Evolutionary conservation across 2,329 filamentous ascomycete genomes (phyloP).

Genomic region (Fusarium poae): DNA sequence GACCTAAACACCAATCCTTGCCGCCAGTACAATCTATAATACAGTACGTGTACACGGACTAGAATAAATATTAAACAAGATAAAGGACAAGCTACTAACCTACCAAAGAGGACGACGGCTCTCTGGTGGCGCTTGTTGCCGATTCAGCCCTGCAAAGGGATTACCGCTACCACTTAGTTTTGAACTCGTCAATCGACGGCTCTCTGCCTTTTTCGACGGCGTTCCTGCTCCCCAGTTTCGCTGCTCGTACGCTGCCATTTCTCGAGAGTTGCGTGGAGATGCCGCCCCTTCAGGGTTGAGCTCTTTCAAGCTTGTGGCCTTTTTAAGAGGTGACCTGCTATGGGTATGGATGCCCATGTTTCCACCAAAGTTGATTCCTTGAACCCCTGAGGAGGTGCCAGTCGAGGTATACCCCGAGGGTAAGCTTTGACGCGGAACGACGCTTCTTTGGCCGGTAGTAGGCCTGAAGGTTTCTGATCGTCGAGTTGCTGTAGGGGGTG

Average conservation of each 20-base stretch:
- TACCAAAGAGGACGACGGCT: conserved; percentile 57
- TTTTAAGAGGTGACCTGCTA: conserved; percentile 85
- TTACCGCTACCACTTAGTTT: conserved; percentile 50
- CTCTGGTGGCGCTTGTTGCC: conserved; percentile 56
- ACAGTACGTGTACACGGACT: neutral
- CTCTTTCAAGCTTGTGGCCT: conserved; percentile 74
- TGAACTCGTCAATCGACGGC: conserved; percentile 46
- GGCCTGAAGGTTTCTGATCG: conserved; percentile 55
- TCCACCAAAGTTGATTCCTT: conserved; percentile 68
- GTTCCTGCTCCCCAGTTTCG: conserved; percentile 56
- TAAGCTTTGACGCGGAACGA: conserved; percentile 53
- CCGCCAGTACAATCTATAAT: conserved; percentile 7
- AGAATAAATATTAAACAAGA: conserved; percentile 17
- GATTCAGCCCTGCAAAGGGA: conserved; percentile 57
- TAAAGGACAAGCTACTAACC: neutral
- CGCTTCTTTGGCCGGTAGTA: conserved; percentile 47
- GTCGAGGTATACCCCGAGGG: conserved; percentile 52
- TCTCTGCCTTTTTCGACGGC: conserved; percentile 56
- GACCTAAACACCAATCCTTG: conserved; percentile 31
- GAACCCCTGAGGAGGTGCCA: conserved; percentile 46
- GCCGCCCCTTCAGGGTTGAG: conserved; percentile 58
- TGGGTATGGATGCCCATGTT: conserved; percentile 85
- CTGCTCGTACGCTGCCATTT: conserved; percentile 72
- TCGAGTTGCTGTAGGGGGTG: conserved; percentile 54
- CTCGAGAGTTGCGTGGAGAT: conserved; percentile 70